Conservation (phyloP, 2,329 filamentous ascomycete species). For the Claviceps quebecensis region DNA sequence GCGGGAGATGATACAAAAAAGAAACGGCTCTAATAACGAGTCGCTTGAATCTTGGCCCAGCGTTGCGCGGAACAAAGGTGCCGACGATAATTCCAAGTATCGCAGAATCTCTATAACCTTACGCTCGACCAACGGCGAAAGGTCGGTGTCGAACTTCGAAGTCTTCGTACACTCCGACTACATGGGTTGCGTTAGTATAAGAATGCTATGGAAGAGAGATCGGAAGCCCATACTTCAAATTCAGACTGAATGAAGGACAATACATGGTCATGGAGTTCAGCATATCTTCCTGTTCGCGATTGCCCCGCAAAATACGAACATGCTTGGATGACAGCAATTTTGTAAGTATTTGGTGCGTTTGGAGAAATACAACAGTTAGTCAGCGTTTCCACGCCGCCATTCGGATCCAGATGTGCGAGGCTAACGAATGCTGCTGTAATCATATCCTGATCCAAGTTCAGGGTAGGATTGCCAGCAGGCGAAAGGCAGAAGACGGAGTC, state of each 20-base stretch:
- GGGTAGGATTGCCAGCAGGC: constrained; percentile 30
- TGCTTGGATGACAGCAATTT: constrained; percentile 46
- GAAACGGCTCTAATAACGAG: constrained; percentile 34
- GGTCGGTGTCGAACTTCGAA: constrained; percentile 9
- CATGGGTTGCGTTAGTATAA: not conserved
- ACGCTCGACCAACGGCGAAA: constrained; percentile 25
- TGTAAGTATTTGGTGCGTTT: constrained; percentile 44
- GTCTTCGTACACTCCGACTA: constrained; percentile 3
- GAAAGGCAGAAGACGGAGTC: constrained; percentile 49
- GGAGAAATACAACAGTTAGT: constrained; percentile 41
- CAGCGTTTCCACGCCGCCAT: constrained; percentile 42
- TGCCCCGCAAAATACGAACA: constrained; percentile 49
- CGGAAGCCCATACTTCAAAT: not conserved
- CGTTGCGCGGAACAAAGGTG: constrained; percentile 18
- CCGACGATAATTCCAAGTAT: constrained; percentile 40
- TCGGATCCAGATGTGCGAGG: constrained; percentile 46
- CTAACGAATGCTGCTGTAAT: constrained; percentile 55
- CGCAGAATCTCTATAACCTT: constrained; percentile 21
- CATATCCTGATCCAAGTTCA: constrained; percentile 45
- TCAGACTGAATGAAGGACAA: constrained; percentile 36
- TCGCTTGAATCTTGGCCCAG: constrained; percentile 11
- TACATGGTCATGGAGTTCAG: constrained; percentile 39
- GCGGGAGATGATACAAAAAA: constrained; percentile 39
- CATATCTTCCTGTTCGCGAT: constrained; percentile 33
- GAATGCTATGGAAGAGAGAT: not conserved